Evolutionary conservation across 495 filamentous ascomycete species (phyloP), one percentile per base, ranked within the genome.

Genomic region (Delitschia confertaspora): DNA sequence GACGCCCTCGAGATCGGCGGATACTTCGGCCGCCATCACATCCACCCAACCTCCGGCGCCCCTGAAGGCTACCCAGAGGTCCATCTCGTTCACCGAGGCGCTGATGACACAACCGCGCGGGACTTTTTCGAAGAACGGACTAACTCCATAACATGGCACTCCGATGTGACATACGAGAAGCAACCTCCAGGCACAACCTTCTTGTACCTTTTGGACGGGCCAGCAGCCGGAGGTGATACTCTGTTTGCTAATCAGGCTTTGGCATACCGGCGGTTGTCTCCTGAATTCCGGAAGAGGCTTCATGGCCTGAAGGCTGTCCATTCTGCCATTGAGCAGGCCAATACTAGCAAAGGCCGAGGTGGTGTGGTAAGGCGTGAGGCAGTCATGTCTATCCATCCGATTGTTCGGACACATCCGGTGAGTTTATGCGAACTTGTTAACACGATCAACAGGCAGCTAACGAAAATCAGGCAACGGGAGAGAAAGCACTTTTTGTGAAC

Each of bases 181-280:
- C 85, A 91, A 61, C 83, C 86, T n/a, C 84, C 86, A 0, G 84
- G 85, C 38, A 88, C 83, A 0, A 87, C 84, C 0, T 85, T 91
- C 63, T 62, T 93, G 24, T 87, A 85, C 59, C 68, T 82, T 37
- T 75, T 91, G 19, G 84, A 91, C 58, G 75, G 68, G 27, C 84
- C 86, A n/a, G 68, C 72, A 42, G 73, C 76, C 0, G 84, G 85
- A 14, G 85, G 85, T 27, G 85, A 93, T 53, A 93, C 86, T 0
- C 60, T 82, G 9, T 88, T 91, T 51, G 75, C 69, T 23, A 73
- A 85, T 57, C 74, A 78, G 47, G 83, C 68, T 5, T 79, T 81
- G 62, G 85, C 85, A 1, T 93, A 89, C 59, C 76, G 75, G 31
- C 71, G 83, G n/a, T 68, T 93, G 7, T 80, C 75, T 38, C 80